Evolutionary conservation across 2,329 filamentous ascomycete species (phyloP).

Genomic region (Phialemonium atrogriseum): DNA sequence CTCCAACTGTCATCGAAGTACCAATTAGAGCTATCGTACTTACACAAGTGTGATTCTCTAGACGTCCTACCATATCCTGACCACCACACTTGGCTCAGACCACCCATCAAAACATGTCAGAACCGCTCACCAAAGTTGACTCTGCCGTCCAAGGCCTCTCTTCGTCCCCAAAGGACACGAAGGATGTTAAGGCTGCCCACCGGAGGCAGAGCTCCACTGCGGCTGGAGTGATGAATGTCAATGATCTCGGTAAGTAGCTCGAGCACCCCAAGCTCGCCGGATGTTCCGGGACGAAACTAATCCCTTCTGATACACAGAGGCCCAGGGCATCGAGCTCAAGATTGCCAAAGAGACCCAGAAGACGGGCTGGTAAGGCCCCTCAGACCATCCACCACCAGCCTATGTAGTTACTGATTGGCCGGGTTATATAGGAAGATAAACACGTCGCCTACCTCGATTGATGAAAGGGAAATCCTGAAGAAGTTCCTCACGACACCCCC

Average conservation of each 20-base stretch:
- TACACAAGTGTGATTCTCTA: neutral
- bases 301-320: slow-evolving; percentile 51
- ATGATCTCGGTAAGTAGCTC: slow-evolving; percentile 67
- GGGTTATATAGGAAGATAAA: slow-evolving; percentile 73
- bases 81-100: slow-evolving; percentile 9
- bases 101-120: slow-evolving; percentile 26
- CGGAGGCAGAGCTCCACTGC: slow-evolving; percentile 66
- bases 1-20: neutral
- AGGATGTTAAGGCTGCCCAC: slow-evolving; percentile 56
- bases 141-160: slow-evolving; percentile 78
- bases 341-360: slow-evolving; percentile 78
- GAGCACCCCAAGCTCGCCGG: slow-evolving; percentile 4
- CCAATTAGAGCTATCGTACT: neutral
- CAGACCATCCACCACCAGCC: slow-evolving; percentile 2
- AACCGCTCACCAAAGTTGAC: slow-evolving; percentile 78
- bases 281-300: slow-evolving; percentile 6
- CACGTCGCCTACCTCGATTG: slow-evolving; percentile 66
- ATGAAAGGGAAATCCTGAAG: slow-evolving; percentile 79
- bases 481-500: slow-evolving; percentile 71
- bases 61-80: slow-evolving; percentile 6
- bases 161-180: slow-evolving; percentile 55
- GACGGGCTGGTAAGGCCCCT: slow-evolving; percentile 66
- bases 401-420: no score
- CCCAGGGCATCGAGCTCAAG: slow-evolving; percentile 60
- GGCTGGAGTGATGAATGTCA: slow-evolving; percentile 72